phyloP scores from a whole-genome alignment of 257 asterid genomes.

The Nicotiana knightiana region DNA sequence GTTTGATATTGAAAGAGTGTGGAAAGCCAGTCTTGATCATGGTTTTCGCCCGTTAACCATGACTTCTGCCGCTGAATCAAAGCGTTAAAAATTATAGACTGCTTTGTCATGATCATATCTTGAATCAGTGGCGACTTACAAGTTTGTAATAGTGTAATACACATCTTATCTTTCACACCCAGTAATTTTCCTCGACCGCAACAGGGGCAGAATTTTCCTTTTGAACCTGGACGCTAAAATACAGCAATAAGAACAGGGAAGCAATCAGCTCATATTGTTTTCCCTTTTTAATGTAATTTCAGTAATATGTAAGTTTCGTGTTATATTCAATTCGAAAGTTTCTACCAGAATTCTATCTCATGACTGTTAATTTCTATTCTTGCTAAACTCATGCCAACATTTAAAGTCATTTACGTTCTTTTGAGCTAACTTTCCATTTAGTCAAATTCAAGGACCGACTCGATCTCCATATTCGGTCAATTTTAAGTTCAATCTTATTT shows the following conservation, averaged over 20 bases:
- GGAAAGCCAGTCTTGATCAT: constrained; percentile 62
- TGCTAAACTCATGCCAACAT: not conserved
- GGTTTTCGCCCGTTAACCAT: constrained; percentile 53
- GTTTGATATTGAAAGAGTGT: constrained; percentile 43
- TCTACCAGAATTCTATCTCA: not conserved
- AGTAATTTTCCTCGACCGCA: not conserved
- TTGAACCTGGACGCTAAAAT: not conserved
- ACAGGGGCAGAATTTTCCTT: not conserved
- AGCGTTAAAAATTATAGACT: not conserved
- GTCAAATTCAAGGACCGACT: not conserved
- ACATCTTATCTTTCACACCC: not conserved
- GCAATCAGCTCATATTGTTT: not conserved
- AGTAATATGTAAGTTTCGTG: not conserved
- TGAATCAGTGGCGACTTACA: not conserved
- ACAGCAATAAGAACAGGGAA: not conserved
- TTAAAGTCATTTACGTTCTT: not conserved
- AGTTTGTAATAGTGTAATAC: not conserved
- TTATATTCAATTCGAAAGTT: not conserved
- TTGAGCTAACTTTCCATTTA: not conserved
- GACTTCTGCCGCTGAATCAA: not conserved
- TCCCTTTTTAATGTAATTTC: not conserved
- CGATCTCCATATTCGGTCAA: not conserved
- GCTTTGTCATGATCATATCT: not conserved
- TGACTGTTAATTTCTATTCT: not conserved
- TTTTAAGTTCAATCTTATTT: too few relatives aligned